phyloP scores from a whole-genome alignment of 768 basidiomycete genomes.

The Tubosaeta sp. region DNA sequence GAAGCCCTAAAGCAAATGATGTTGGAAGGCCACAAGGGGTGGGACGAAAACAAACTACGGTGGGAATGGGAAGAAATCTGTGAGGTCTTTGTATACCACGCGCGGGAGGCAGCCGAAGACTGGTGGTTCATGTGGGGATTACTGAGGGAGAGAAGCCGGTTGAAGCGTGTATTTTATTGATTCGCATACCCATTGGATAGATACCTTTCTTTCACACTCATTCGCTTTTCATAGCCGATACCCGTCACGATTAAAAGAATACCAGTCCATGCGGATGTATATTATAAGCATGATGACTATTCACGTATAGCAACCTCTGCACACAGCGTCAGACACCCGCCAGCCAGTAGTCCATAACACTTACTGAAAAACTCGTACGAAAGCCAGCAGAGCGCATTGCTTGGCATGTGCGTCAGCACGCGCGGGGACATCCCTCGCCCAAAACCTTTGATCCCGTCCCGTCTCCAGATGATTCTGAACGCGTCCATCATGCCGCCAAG shows the following conservation, averaged over 20 bases:
- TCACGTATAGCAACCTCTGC: slow-evolving; percentile 64
- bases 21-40: slow-evolving; percentile 31
- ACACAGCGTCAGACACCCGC: slow-evolving; percentile 11
- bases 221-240: neutral
- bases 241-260: slow-evolving; percentile 1
- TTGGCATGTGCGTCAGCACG: slow-evolving; percentile 93
- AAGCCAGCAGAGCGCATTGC: slow-evolving; percentile 95
- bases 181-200: slow-evolving; percentile 4
- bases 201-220: slow-evolving; percentile 3
- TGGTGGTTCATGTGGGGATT: slow-evolving; percentile 64
- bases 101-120: slow-evolving; percentile 55
- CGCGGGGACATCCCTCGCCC: slow-evolving; percentile 84
- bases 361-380: slow-evolving; percentile 98
- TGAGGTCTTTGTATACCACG: slow-evolving; percentile 50
- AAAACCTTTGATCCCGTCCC: slow-evolving; percentile 86
- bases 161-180: slow-evolving; percentile 9
- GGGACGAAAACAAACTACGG: slow-evolving; percentile 48
- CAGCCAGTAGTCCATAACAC: slow-evolving; percentile 25
- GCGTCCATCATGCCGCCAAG: slow-evolving; percentile 86
- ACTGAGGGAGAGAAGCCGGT: slow-evolving; percentile 37
- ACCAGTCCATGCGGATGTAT: slow-evolving; percentile 15
- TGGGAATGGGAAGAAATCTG: slow-evolving; percentile 55
- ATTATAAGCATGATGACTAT: slow-evolving; percentile 16
- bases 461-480: slow-evolving; percentile 78
- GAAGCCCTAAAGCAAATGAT: slow-evolving; percentile 24